Percentiles rank a stretch among this genome's conserved stretches.
Evolutionary conservation across 2,329 filamentous ascomycete genomes (phyloP).

Genomic region (Chaetomiaceae sp.): DNA sequence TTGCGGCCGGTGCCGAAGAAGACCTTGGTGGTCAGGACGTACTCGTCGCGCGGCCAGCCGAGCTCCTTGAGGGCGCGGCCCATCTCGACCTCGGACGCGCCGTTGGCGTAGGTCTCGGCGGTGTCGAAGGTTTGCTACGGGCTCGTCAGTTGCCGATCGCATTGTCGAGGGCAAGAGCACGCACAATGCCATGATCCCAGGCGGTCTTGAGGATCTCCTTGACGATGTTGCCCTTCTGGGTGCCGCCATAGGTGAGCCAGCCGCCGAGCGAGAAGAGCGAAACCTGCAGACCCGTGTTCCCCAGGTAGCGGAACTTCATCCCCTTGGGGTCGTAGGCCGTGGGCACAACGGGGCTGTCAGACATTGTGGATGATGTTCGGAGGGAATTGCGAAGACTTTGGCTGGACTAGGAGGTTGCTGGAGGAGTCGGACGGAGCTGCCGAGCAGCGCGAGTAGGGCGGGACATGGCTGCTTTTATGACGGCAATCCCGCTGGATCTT

Average conservation of each 20-base stretch:
- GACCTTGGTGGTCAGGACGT: constrained; percentile 50
- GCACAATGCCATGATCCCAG: constrained; percentile 47
- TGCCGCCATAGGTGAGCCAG: constrained; percentile 70
- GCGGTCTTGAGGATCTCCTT: constrained; percentile 44
- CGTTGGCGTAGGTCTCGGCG: constrained; percentile 46
- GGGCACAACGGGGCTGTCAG: constrained; percentile 18
- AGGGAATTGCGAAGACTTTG: background rate
- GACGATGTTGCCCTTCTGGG: constrained; percentile 35
- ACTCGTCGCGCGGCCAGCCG: constrained; percentile 49
- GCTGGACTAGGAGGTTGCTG: no score
- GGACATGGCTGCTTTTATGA: background rate
- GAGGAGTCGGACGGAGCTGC: background rate
- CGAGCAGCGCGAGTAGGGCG: background rate
- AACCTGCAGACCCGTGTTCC: constrained; percentile 68
- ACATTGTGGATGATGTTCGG: constrained; percentile 16
- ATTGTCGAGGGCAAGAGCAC: background rate
- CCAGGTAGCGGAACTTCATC: constrained; percentile 71
- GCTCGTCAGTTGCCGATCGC: no score
- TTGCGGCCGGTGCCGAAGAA: constrained; percentile 51
- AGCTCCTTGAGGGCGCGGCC: constrained; percentile 49
- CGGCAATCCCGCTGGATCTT: background rate
- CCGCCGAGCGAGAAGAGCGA: constrained; percentile 68
- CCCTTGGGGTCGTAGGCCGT: constrained; percentile 32
- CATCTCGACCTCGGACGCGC: constrained; percentile 48
- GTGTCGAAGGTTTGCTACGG: constrained; percentile 47